Evolutionary conservation across 2,329 filamentous ascomycete species (phyloP), one percentile per base, ranked within the genome.

Genomic region (Penicillium sp.): DNA sequence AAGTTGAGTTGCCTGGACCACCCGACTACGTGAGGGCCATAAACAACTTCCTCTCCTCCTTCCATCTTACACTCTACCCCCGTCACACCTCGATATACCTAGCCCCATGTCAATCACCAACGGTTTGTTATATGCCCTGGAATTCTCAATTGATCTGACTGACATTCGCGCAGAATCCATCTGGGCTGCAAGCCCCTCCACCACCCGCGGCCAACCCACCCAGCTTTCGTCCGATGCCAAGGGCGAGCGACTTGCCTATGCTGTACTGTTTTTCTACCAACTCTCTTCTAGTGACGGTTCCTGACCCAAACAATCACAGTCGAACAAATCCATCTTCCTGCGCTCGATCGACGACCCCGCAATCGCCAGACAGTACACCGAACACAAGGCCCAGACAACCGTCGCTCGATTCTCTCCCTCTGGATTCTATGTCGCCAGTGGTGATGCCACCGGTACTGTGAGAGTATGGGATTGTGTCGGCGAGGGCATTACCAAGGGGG

Each of bases 311-410:
- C 25, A 25, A 46, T n/a, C 44, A 11, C 63, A 95, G 90, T 92
- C 91, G 47, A 92, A 90, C 68, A 97, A 97, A 79, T 97, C 92
- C 56, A 87, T 99, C 74, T 97, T 96, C 76, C 81, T 99, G 43
- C 90, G 94, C 63, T 92, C 87, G 57, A 96, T 99, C 76, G 92
- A 99, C 76, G 79, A 94, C 69, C 92, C 92, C 46, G 81, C 89
- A 60, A 74, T 87, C 57, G 86, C 86, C 72, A 91, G 88, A 68
- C 92, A 99, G 74, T 99, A 97, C 76, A 95, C 87, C 13, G 87
- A 88, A 63, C 94, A 99, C 77, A 96, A 90, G 42, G 81, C 89
- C 41, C 81, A 87, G 56, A 96, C 94, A 1, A 96, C 91, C 3
- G 90, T 97, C 56, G 94, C 94, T 41, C 89, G 91, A 49, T 97